These are phyloP conservation scores for Bipolaris sorokiniana DNA, from an alignment of 2,329 filamentous ascomycete genomes.

Conservation along the genomic window DNA sequence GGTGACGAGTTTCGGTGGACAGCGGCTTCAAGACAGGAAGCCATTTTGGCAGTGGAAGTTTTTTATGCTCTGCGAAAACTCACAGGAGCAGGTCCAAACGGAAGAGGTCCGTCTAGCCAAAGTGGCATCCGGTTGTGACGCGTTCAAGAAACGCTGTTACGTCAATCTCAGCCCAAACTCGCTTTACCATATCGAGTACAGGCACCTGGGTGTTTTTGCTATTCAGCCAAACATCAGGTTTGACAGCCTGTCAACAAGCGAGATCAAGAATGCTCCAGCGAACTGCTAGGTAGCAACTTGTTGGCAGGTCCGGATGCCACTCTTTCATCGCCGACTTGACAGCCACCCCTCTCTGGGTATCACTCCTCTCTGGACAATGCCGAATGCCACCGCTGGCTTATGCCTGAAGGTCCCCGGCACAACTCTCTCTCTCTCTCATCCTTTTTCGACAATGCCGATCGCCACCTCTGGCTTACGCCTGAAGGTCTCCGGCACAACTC, in stretches of 20 bases:
- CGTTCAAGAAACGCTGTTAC: constrained; percentile 26
- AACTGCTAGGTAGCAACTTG: neutral
- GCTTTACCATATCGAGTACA: constrained; percentile 24
- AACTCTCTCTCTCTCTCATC: no score
- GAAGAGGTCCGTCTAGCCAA: constrained; percentile 1
- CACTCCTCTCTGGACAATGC: neutral
- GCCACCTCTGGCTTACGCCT: no score
- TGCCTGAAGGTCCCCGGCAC: constrained; percentile 4
- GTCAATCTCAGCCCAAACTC: constrained; percentile 23
- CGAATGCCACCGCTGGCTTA: neutral
- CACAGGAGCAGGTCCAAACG: neutral
- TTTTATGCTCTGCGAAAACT: constrained; percentile 23
- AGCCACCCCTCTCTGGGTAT: no score
- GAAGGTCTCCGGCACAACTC: no score
- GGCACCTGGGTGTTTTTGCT: constrained; percentile 18
- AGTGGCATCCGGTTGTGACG: constrained; percentile 16
- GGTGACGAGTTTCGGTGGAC: constrained; percentile 20
- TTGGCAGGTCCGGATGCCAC: constrained; percentile 12
- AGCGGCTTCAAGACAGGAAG: constrained; percentile 6
- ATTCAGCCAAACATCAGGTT: constrained; percentile 12
- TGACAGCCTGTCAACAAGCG: constrained; percentile 14
- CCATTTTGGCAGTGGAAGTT: constrained; percentile 1
- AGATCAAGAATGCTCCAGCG: constrained; percentile 5
- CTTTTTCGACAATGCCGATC: no score
- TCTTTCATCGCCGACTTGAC: neutral